A percentile compares a stretch with the other conserved stretches of the same genome.
Evolutionary conservation across 305 asterid species (phyloP).

Genomic region (Salvia sclarea): DNA sequence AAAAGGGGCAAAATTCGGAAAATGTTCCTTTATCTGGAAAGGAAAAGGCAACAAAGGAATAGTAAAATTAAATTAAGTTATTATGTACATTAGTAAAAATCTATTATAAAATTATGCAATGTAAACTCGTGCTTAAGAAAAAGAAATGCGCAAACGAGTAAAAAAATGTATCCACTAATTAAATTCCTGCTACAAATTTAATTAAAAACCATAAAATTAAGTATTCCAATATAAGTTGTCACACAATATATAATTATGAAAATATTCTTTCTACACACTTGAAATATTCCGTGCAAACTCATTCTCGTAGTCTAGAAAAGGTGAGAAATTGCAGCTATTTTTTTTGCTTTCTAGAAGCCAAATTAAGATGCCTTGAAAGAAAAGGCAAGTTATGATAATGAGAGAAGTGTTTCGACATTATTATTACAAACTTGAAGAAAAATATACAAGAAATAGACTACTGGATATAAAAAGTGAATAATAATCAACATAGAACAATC

Average conservation of each 20-base stretch:
- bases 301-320: too few species aligned
- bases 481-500: background rate
- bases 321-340: background rate
- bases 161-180: too few species aligned
- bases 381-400: background rate
- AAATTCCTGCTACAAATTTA: background rate
- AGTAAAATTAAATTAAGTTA: too few species aligned
- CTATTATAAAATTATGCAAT: background rate
- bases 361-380: background rate
- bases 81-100: too few species aligned
- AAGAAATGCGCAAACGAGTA: background rate
- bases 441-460: background rate
- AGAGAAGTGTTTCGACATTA: background rate
- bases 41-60: background rate
- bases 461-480: too few species aligned
- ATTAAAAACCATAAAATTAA: background rate
- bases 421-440: background rate
- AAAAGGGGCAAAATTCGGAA: too few species aligned
- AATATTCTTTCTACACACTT: background rate
- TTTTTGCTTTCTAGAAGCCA: background rate
- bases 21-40: too few species aligned
- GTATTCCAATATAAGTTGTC: too few species aligned
- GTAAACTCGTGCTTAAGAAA: background rate
- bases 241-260: too few species aligned
- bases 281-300: background rate